phyloP scores from a whole-genome alignment of 768 basidiomycete species.

The Auricularia auricula-judae region DNA sequence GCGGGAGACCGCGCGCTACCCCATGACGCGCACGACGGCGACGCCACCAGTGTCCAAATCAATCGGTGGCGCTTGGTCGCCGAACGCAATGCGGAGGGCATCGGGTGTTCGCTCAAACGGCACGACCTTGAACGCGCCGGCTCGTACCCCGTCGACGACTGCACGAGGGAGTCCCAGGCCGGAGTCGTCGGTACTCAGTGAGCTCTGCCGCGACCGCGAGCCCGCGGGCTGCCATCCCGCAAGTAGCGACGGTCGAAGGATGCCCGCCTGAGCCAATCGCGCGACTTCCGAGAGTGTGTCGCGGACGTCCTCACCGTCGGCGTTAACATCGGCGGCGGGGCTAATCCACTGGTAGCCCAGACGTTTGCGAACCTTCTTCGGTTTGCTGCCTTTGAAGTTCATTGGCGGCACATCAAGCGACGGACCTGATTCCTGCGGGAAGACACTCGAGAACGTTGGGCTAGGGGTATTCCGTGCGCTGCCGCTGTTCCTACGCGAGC shows the following conservation, averaged over 20 bases:
- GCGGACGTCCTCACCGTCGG: conserved; percentile 67
- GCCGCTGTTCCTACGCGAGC: neutral
- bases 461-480: neutral
- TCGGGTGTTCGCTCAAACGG: neutral
- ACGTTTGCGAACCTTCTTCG: conserved; percentile 15
- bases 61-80: neutral
- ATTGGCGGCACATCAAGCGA: neutral
- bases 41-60: neutral
- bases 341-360: conserved; percentile 80
- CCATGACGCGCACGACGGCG: neutral
- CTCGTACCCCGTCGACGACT: neutral
- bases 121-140: neutral
- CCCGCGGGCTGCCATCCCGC: neutral
- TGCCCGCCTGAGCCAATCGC: conserved; percentile 25
- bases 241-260: conserved; percentile 18
- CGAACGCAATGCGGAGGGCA: neutral
- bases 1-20: neutral
- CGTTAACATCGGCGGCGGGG: conserved; percentile 69
- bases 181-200: neutral
- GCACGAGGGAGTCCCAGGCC: neutral
- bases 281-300: conserved; percentile 34
- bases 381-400: neutral
- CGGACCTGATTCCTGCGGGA: neutral
- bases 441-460: neutral
- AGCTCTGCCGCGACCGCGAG: neutral